Evolutionary conservation across 2,329 filamentous ascomycete species (phyloP).

Genomic region (Raffaelea arxii): DNA sequence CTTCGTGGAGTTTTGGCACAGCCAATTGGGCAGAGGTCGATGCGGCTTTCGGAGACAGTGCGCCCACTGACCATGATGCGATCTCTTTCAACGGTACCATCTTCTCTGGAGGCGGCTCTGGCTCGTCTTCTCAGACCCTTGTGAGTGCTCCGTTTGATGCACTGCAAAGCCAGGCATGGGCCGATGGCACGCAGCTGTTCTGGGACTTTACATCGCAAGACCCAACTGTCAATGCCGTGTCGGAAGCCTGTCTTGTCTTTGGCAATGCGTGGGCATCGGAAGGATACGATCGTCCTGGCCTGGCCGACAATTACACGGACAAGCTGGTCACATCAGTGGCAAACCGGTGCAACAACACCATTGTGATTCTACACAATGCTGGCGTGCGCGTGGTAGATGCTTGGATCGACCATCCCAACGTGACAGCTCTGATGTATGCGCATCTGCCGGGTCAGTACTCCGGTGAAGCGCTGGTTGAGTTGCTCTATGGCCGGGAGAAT

Average conservation of each 20-base stretch:
- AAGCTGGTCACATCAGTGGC: conserved; percentile 47
- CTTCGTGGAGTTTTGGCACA: conserved; percentile 29
- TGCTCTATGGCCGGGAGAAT: conserved; percentile 48
- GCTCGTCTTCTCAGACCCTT: conserved; percentile 25
- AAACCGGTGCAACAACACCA: conserved; percentile 46
- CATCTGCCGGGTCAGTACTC: conserved; percentile 55
- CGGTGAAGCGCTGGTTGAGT: conserved; percentile 41
- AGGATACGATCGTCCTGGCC: conserved; percentile 50
- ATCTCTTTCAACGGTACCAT: conserved; percentile 33
- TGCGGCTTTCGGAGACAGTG: not conserved
- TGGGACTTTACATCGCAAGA: conserved; percentile 44
- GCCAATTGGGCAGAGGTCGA: conserved; percentile 6
- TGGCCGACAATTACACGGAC: conserved; percentile 59
- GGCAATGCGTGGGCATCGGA: conserved; percentile 62
- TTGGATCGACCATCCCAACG: conserved; percentile 52
- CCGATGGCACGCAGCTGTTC: conserved; percentile 47
- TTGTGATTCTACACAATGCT: conserved; percentile 57
- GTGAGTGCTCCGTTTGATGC: conserved; percentile 46
- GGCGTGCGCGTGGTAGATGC: conserved; percentile 49
- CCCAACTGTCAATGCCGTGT: conserved; percentile 37
- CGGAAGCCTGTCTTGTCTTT: conserved; percentile 59
- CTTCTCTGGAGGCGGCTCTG: conserved; percentile 27
- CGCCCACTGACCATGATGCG: not conserved
- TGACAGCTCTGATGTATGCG: conserved; percentile 53
- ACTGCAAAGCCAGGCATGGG: conserved; percentile 37